Base-by-base conservation (phyloP, 2,329 filamentous ascomycete genomes). In the Aspergillus sp. region DNA sequence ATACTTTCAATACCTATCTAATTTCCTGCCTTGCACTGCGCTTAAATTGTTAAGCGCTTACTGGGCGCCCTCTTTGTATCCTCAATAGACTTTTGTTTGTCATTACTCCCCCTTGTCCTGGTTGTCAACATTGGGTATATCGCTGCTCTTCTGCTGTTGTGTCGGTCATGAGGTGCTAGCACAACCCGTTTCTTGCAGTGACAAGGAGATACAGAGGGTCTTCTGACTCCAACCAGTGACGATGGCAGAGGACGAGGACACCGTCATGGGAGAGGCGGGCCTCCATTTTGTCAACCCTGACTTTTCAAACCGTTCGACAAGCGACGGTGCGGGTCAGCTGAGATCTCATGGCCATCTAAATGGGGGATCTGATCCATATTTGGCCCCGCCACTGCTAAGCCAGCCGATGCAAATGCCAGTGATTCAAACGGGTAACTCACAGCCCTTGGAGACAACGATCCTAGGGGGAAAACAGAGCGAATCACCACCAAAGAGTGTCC, bases 211-310 rank as follows among this genome's bases (percentile, higher is more conserved):
- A 60, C 48, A 51, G 45, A 20, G 42, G 46, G 17, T 48, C 34
- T 30, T 57, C 40, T n/a, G 51, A 48, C 12, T 48, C 42, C 56
- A 51, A 20, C 30, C 51, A 40, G 48, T 33, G 52, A 59, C 46
- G n/a, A 72, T 70, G 70, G 73, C 72, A 50, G 67, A 66, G 50
- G 73, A 76, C 56, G 73, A 75, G 57, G 75, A 77, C 59, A 72
- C 69, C n/a, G 62, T 76, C 17, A 77, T 77, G 75, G 65, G 67
- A 42, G 71, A 73, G 24, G 62, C 66, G 33, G 64, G 61, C 53
- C 52, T 66, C 41, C 66, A 64, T 24, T 57, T 49, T 15, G 54
- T 56, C 42, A 61, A 61, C 27, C 62, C 62, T 42, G 51, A 62
- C 55, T 27, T 63, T 60, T 57, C 60, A 53, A 54, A 59, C 27